Conservation (phyloP, 768 basidiomycete genomes). For the Phylloporus sp. region DNA sequence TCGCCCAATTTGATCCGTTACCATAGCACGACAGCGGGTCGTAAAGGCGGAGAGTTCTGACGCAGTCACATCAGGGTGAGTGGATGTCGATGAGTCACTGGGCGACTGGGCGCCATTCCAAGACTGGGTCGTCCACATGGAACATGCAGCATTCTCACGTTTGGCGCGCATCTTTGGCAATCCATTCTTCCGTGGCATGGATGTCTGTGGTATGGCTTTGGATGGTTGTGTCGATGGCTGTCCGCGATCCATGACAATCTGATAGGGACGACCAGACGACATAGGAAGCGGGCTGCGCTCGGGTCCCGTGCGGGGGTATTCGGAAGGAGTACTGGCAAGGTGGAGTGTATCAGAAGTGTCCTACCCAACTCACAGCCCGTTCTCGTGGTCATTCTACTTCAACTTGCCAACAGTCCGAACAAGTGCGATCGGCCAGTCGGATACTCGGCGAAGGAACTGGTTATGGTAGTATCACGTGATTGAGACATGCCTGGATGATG, state of each 20-base stretch:
- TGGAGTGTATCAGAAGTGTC: background rate
- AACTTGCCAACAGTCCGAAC: too few species aligned
- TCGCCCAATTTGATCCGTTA: background rate
- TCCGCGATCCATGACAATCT: background rate
- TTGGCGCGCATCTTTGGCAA: background rate
- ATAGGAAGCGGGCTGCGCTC: background rate
- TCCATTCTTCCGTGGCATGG: background rate
- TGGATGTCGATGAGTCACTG: background rate
- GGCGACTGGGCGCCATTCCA: too few species aligned
- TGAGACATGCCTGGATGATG: background rate
- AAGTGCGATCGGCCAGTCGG: background rate
- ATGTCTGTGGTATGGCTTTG: background rate
- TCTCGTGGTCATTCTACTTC: background rate
- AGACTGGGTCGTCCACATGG: background rate
- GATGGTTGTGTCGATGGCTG: background rate
- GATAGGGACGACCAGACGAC: background rate
- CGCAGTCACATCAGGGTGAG: background rate
- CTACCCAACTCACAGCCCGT: background rate
- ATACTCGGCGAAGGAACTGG: too few species aligned
- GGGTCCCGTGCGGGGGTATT: slow-evolving; percentile 3
- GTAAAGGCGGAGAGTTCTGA: background rate
- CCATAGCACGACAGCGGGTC: background rate
- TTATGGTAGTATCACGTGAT: slow-evolving; percentile 13
- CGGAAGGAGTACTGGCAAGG: slow-evolving; percentile 5
- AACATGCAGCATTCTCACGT: background rate